Base-by-base conservation (phyloP, 768 basidiomycete species). In the Leccinum broughii region DNA sequence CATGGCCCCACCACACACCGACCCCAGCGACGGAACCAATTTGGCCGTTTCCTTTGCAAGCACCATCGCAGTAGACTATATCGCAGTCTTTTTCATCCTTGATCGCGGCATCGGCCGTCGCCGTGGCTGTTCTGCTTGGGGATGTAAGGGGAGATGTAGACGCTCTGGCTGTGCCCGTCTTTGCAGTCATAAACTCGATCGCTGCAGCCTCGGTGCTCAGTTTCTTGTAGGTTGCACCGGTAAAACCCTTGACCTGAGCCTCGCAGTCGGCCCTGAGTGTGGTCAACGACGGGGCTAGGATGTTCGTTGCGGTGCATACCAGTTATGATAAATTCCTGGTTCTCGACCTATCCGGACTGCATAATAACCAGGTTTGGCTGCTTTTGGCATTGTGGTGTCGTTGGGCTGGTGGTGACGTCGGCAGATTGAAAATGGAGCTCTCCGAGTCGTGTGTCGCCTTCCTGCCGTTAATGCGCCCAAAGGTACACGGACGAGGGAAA, bases 51-150 rank as follows among this genome's bases (percentile, higher is more conserved):
- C 87, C 85, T 67, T 83, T 85, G 64, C 93, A 94, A 6, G 93
- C 89, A 11, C 95, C 95, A 72, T 98, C 95, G 20, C 83, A 88
- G 66, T 92, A 96, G 1, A 94, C 94, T 13, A 89, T 76, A 46
- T 77, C 71, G 65, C 71, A 76, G 3, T 68, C 70, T 3, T 41
- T 54, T 58, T 72, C 75, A 26, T 78, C 72, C 11, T 63, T 56
- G 1, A 70, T 56, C 26, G 62, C 63, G 20, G 48, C 17, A 37
- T 14, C 51, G 15, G 20, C 41, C 17, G 56, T 26, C 14, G 35
- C 4, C 14, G 35, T 5, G 9, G 37, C 10, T 24, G 50, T 15
- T 24, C 22, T 39, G 56, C 77, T 77, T 30, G 78, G 76, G 30
- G 77, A 65, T 26, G 75, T 65, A 11, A 60, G 11, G 5, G 66